Evolutionary conservation across 345 rosid species (phyloP), one percentile per base, ranked within the genome.

Genomic region (Moricandia arvensis): DNA sequence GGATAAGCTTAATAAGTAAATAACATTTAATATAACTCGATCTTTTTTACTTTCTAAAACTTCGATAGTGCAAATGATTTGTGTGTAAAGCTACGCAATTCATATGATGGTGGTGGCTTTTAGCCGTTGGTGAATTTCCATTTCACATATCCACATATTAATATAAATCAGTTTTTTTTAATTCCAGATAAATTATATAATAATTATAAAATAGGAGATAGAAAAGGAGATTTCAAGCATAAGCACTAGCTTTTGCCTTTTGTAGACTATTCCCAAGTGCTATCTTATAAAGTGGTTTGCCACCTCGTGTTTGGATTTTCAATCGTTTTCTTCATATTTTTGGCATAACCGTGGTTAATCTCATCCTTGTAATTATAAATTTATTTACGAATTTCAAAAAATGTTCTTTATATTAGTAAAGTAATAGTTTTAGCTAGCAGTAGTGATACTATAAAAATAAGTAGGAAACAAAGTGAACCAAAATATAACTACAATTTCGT

Each of bases 231-330:
- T 8, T 8, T 47, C 53, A n/a, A 70, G 66, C 60, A 79, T 67
- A 68, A 68, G 68, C 74, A 51, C 26, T 24, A 58, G 37, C 59
- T 77, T 66, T 66, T 59, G 66, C 73, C 65, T 38, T 72, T 66
- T 78, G 65, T 67, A 67, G 77, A 73, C 61, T 73, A 73, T 79
- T 67, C 78, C 68, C 69, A 15, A 78, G 78, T 78, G 74, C 60
- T 61, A 78, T 72, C 64, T 13, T 59, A 38, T 66, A 73, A 78
- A 78, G 81, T 72, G 77, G 77, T 29, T 29, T 29, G 31, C 31
- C 31, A 29, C 74, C 74, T 67, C 51, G 64, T 73, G 59, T 73
- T 79, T 33, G 30, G 24, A 35, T 68, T 78, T 61, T 67, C 47
- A 66, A 31, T 35, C 12, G 9, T 15, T 47, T 45, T 1, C 8